A percentile compares a stretch with the other conserved stretches of the same genome.
Conservation (phyloP, 2,329 filamentous ascomycete genomes). For the Alternaria solani region DNA sequence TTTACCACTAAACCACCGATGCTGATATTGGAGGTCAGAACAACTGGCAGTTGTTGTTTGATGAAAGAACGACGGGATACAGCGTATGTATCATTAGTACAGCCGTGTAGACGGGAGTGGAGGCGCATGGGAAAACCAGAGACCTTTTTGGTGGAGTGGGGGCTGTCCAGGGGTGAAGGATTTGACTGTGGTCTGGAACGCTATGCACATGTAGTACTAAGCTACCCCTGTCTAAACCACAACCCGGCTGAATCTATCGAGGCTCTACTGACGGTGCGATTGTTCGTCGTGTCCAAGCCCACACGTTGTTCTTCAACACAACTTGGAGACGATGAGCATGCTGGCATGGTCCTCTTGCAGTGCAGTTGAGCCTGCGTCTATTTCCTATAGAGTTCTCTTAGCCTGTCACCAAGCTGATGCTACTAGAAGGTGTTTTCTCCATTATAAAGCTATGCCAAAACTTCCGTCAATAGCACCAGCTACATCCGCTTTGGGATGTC, state of each 20-base stretch:
- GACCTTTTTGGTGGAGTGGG: not conserved
- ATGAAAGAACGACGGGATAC: not conserved
- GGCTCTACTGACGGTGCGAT: not conserved
- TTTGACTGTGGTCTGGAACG: constrained; percentile 6
- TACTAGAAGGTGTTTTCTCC: not conserved
- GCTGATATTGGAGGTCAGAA: not conserved
- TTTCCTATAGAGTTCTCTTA: not conserved
- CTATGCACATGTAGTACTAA: not conserved
- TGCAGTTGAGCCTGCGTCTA: not conserved
- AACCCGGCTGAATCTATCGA: not conserved
- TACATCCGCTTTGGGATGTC: too few relatives aligned
- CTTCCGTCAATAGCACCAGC: too few relatives aligned
- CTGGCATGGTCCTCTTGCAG: too few relatives aligned
- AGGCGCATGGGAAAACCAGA: not conserved
- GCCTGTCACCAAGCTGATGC: not conserved
- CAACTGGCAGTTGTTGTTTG: not conserved
- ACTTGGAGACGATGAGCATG: too few relatives aligned
- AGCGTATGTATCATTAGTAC: not conserved
- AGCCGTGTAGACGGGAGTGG: not conserved
- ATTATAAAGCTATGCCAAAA: not conserved
- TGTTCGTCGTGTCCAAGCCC: not conserved
- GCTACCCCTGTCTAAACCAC: not conserved
- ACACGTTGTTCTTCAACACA: not conserved
- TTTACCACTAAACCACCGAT: constrained; percentile 37
- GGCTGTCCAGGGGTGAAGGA: constrained; percentile 1